These are phyloP conservation scores for Gossypium turneri DNA, from an alignment of 345 rosid species.

Conservation along the genomic window DNA sequence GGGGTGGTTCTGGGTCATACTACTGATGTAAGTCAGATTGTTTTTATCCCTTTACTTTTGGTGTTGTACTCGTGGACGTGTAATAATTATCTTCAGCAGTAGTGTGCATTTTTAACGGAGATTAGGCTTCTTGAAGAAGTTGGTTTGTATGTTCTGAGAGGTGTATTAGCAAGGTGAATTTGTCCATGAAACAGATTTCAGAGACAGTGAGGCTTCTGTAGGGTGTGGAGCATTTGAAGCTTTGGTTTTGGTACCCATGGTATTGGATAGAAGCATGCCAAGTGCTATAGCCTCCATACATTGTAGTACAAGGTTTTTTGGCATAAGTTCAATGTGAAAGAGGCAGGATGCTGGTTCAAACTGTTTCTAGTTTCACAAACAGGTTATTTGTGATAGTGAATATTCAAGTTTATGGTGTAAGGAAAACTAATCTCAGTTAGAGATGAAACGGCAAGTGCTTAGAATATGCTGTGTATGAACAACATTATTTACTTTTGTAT, in stretches of 20 bases:
- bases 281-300: conserved; percentile 32
- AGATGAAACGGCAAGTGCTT: conserved; percentile 34
- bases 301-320: conserved; percentile 20
- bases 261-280: conserved; percentile 31
- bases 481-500: conserved; percentile 19
- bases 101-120: conserved; percentile 21
- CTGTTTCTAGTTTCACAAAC: conserved; percentile 24
- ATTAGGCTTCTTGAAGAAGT: conserved; percentile 26
- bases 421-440: conserved; percentile 30
- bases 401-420: conserved; percentile 34
- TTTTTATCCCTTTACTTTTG: conserved; percentile 17
- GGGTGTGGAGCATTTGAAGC: conserved; percentile 52
- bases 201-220: conserved; percentile 50
- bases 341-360: conserved; percentile 32
- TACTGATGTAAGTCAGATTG: conserved; percentile 58
- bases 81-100: conserved; percentile 6
- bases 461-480: conserved; percentile 36
- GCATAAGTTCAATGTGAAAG: conserved; percentile 17
- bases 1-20: conserved; percentile 84
- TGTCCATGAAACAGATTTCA: conserved; percentile 67
- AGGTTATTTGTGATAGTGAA: conserved; percentile 21
- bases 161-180: conserved; percentile 36
- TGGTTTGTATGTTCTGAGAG: conserved; percentile 33
- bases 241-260: conserved; percentile 26
- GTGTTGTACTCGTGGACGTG: conserved; percentile 12